A percentile compares a stretch with the other conserved stretches of the same genome.
phyloP scores from a whole-genome alignment of 2,329 filamentous ascomycete genomes.

The Camptophora hylomeconis region DNA sequence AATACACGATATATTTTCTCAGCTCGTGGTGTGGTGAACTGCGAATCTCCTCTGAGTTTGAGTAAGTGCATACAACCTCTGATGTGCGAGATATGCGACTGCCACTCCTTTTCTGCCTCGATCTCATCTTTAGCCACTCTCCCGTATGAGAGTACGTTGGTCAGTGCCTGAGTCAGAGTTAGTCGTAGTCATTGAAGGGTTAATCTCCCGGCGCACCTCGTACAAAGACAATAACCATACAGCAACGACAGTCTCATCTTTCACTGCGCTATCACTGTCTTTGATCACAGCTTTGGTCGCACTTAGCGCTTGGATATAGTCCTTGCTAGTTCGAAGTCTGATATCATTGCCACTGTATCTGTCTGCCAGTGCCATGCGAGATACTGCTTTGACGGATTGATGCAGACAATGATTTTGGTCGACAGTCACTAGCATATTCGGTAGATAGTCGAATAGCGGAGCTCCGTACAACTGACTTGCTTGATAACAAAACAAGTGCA shows the following conservation, averaged over 20 bases:
- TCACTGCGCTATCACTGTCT: constrained; percentile 9
- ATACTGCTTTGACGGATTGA: constrained; percentile 13
- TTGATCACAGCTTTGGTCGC: constrained; percentile 10
- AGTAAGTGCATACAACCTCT: constrained; percentile 15
- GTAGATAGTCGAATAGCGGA: constrained; percentile 16
- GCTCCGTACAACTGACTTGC: constrained; percentile 13
- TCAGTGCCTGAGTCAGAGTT: constrained; percentile 8
- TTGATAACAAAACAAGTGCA: constrained; percentile 16
- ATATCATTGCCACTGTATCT: constrained; percentile 15
- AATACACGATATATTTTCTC: constrained; percentile 16
- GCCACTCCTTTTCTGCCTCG: constrained; percentile 14
- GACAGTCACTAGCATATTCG: constrained; percentile 9
- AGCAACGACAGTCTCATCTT: constrained; percentile 15
- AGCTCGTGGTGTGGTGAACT: constrained; percentile 11
- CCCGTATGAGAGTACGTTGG: constrained; percentile 12
- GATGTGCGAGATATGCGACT: constrained; percentile 14
- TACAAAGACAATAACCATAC: constrained; percentile 16
- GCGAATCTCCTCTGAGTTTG: constrained; percentile 10
- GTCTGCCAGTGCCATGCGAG: constrained; percentile 15
- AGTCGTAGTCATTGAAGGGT: background rate
- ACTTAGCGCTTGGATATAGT: constrained; percentile 12
- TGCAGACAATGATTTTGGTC: constrained; percentile 8
- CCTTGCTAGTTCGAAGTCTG: constrained; percentile 11
- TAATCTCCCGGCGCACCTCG: constrained; percentile 7
- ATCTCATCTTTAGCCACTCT: constrained; percentile 5